phyloP scores from a whole-genome alignment of 2,329 filamentous ascomycete species.

The Fusarium phyllophilum region DNA sequence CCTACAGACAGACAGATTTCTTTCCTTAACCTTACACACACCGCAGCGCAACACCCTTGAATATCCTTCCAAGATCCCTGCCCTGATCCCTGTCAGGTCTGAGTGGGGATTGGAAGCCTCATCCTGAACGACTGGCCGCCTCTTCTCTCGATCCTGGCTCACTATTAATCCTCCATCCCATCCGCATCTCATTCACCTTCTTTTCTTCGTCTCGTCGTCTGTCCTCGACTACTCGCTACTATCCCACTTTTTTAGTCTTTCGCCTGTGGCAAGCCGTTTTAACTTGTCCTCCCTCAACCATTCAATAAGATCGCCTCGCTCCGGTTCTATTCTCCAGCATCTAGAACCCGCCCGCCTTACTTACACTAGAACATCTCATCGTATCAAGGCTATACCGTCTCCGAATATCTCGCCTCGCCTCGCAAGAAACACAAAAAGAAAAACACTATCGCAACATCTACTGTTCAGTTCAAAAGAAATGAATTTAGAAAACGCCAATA shows the following conservation, averaged over 20 bases:
- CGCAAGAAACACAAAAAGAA: background rate
- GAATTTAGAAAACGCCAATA: conserved; percentile 39
- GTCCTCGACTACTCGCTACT: conserved; percentile 32
- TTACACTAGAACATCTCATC: conserved; percentile 24
- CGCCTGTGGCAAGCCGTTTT: conserved; percentile 24
- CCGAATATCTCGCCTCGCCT: conserved; percentile 13
- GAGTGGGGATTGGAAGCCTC: conserved; percentile 44
- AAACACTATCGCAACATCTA: conserved; percentile 4
- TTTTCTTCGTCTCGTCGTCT: conserved; percentile 41
- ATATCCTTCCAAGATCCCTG: conserved; percentile 31
- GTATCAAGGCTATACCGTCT: conserved; percentile 23
- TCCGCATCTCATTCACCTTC: conserved; percentile 34
- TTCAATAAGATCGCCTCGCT: conserved; percentile 24
- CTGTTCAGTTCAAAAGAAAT: conserved; percentile 35
- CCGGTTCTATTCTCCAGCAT: background rate
- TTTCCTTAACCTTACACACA: conserved; percentile 21
- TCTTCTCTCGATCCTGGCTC: conserved; percentile 41
- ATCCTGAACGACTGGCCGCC: conserved; percentile 43
- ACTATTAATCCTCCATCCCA: conserved; percentile 45
- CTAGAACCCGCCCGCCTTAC: conserved; percentile 24
- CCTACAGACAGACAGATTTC: background rate
- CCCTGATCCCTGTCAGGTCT: conserved; percentile 14
- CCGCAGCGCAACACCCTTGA: conserved; percentile 36
- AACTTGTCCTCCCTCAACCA: conserved; percentile 9
- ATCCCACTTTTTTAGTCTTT: conserved; percentile 36